phyloP scores from a whole-genome alignment of 306 rosid species.

The Fragaria nilgerrensis region DNA sequence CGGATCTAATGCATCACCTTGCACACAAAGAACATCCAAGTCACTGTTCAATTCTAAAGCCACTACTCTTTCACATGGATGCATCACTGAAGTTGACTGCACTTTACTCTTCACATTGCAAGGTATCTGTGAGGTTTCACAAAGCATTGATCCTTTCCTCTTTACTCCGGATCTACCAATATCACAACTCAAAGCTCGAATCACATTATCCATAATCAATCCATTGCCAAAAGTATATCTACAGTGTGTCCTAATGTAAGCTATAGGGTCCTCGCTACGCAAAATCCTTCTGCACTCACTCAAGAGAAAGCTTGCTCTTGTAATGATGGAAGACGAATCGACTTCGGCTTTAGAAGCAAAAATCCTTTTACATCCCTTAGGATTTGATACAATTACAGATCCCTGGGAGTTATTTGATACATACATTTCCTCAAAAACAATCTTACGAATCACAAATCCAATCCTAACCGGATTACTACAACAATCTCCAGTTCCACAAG shows the following conservation, averaged over 20 bases:
- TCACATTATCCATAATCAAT: neutral
- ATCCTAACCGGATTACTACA: conserved; percentile 36
- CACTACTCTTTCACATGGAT: conserved; percentile 22
- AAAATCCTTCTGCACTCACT: conserved; percentile 49
- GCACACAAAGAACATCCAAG: neutral
- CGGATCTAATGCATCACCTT: neutral
- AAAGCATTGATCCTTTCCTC: neutral
- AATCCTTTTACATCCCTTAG: conserved; percentile 50
- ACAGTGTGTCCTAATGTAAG: conserved; percentile 24
- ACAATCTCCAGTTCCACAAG: conserved; percentile 34
- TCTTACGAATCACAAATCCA: conserved; percentile 50
- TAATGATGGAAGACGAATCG: conserved; percentile 15
- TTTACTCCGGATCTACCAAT: neutral
- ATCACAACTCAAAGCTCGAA: conserved; percentile 15
- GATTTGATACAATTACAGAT: conserved; percentile 19
- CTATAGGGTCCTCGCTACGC: conserved; percentile 55
- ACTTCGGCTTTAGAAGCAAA: conserved; percentile 39
- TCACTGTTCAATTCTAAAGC: conserved; percentile 19
- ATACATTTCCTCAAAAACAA: conserved; percentile 31
- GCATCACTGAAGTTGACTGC: conserved; percentile 21
- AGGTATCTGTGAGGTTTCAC: neutral
- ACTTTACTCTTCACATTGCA: conserved; percentile 15
- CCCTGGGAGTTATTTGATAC: conserved; percentile 36
- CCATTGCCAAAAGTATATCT: conserved; percentile 11
- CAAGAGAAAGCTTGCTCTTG: conserved; percentile 43